Conservation (phyloP, 305 asterid genomes). For the Fraxinus angustifolia region DNA sequence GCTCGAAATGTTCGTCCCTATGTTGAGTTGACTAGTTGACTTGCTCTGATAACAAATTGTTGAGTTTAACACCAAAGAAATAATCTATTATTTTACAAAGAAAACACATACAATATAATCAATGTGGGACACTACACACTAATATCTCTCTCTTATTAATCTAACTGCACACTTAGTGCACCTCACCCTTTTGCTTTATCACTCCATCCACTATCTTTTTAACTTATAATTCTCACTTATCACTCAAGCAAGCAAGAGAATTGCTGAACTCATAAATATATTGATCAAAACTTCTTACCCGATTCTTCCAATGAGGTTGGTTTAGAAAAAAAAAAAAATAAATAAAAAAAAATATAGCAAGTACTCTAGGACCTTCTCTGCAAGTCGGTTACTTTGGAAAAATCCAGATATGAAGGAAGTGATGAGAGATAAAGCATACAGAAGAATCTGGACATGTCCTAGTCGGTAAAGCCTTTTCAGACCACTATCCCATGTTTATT, state of each 20-base stretch:
- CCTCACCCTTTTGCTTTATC: not conserved
- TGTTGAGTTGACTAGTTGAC: no score
- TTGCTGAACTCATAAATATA: not conserved
- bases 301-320: not conserved
- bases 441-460: not conserved
- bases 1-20: not conserved
- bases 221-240: not conserved
- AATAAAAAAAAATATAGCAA: no score
- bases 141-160: not conserved
- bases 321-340: no score
- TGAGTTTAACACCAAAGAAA: not conserved
- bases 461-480: not conserved
- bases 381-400: no score
- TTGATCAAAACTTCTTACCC: not conserved
- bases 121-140: not conserved
- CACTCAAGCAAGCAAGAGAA: not conserved
- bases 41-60: not conserved
- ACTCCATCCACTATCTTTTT: not conserved
- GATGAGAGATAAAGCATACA: not conserved
- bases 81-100: not conserved
- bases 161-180: not conserved
- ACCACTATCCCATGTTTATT: not conserved
- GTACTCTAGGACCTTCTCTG: not conserved
- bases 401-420: not conserved
- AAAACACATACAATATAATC: not conserved